Conservation (phyloP, 2,329 filamentous ascomycete genomes). For the Fusarium verticillioides region DNA sequence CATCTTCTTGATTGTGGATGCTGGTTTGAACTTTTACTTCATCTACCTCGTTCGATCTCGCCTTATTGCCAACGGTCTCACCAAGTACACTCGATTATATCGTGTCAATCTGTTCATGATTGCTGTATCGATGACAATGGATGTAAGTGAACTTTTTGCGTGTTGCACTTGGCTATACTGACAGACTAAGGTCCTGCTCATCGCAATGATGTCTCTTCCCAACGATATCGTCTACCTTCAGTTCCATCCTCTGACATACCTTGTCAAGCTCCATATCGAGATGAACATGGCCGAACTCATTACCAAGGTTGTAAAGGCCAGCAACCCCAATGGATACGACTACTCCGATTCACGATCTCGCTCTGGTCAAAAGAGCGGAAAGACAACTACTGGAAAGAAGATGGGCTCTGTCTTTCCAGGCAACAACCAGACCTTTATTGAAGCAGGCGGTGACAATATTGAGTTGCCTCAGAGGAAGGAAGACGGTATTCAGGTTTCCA, state of each 20-base stretch:
- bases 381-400: constrained; percentile 18
- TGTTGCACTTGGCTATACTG: not conserved
- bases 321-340: constrained; percentile 41
- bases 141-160: constrained; percentile 23
- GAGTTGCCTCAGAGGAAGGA: constrained; percentile 31
- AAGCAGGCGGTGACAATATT: constrained; percentile 35
- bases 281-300: constrained; percentile 65
- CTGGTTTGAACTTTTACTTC: constrained; percentile 62
- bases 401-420: constrained; percentile 34
- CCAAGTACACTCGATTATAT: constrained; percentile 60
- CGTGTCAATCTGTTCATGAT: constrained; percentile 49
- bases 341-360: constrained; percentile 39
- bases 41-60: constrained; percentile 58
- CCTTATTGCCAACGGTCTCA: constrained; percentile 59
- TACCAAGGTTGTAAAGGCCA: constrained; percentile 50
- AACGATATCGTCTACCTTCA: constrained; percentile 53
- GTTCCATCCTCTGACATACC: constrained; percentile 63
- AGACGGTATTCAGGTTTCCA: constrained; percentile 41
- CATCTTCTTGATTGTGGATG: constrained; percentile 63
- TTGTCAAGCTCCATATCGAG: constrained; percentile 65
- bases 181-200: constrained; percentile 40
- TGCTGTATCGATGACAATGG: constrained; percentile 46
- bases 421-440: constrained; percentile 37
- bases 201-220: constrained; percentile 48
- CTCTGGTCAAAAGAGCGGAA: constrained; percentile 36